These are phyloP conservation scores for Oehlia diaphana DNA, from an alignment of 192 early-diverging fungal species.

Conservation along the genomic window DNA sequence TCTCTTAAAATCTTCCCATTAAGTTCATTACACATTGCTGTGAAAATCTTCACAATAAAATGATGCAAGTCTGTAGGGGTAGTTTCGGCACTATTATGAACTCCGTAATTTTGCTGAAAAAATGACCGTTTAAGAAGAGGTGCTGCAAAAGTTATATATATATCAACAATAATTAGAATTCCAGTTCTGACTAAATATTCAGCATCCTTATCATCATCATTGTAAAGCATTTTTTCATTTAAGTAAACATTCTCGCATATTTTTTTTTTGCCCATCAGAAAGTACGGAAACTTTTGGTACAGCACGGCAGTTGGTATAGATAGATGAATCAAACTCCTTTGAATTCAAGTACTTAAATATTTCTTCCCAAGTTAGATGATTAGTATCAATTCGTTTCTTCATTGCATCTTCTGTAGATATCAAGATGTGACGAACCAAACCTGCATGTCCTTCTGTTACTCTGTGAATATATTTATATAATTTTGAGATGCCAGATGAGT, in stretches of 20 bases:
- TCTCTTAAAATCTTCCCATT: constrained; percentile 3
- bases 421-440: background rate
- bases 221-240: background rate
- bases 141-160: background rate
- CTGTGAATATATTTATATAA: background rate
- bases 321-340: background rate
- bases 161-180: background rate
- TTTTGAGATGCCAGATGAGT: background rate
- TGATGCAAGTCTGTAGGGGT: background rate
- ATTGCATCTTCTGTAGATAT: background rate
- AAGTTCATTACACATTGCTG: background rate
- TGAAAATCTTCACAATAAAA: background rate
- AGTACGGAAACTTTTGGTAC: background rate
- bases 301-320: background rate
- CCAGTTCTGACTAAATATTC: background rate
- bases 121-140: background rate
- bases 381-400: background rate
- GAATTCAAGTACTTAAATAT: constrained; percentile 16
- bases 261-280: too few relatives aligned
- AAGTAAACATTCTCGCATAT: constrained; percentile 5
- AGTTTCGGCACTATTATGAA: rapidly evolving
- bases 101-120: background rate
- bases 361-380: background rate
- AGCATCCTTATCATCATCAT: too few relatives aligned
- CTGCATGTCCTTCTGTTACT: background rate